These are phyloP conservation scores for Globisporangium uncinulatum DNA, from an alignment of 352 stramenopile species.

Conservation along the genomic window DNA sequence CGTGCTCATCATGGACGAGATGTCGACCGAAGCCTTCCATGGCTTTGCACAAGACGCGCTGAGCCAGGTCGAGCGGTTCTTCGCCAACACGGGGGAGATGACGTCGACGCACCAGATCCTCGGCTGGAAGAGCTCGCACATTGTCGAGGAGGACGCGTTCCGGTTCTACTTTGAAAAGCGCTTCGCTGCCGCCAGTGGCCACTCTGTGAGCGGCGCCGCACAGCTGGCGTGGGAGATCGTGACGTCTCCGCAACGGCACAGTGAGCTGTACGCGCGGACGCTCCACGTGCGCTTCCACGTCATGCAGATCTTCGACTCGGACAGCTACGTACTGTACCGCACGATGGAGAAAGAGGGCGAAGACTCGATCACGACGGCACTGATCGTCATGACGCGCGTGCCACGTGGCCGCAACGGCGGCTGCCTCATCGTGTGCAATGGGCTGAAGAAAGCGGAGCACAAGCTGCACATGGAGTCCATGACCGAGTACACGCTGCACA, in stretches of 20 bases:
- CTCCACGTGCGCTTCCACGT: conserved; percentile 52
- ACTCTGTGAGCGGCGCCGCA: conserved; percentile 20
- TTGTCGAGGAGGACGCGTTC: conserved; percentile 41
- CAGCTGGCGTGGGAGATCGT: conserved; percentile 39
- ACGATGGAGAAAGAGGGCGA: conserved; percentile 57
- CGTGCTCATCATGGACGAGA: conserved; percentile 57
- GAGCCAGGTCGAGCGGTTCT: conserved; percentile 31
- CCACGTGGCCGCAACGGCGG: conserved; percentile 25
- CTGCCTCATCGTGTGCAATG: conserved; percentile 50
- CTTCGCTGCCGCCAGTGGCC: conserved; percentile 19
- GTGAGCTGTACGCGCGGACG: conserved; percentile 42
- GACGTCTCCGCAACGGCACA: conserved; percentile 34
- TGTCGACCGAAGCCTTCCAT: conserved; percentile 43
- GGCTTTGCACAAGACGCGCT: conserved; percentile 38
- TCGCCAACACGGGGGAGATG: conserved; percentile 38
- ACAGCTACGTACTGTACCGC: conserved; percentile 46
- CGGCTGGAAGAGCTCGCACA: conserved; percentile 43
- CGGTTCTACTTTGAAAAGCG: conserved; percentile 54
- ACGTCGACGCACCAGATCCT: conserved; percentile 42
- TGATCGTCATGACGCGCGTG: conserved; percentile 54
- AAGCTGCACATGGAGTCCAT: conserved; percentile 40
- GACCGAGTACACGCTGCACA: conserved; percentile 35
- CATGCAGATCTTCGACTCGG: conserved; percentile 48
- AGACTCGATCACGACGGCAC: conserved; percentile 48
- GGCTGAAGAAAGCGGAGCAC: conserved; percentile 40